Percentiles rank a stretch among this genome's conserved stretches.
Evolutionary conservation across 139 green algal species (phyloP).

Genomic region (Micractinium sp.): DNA sequence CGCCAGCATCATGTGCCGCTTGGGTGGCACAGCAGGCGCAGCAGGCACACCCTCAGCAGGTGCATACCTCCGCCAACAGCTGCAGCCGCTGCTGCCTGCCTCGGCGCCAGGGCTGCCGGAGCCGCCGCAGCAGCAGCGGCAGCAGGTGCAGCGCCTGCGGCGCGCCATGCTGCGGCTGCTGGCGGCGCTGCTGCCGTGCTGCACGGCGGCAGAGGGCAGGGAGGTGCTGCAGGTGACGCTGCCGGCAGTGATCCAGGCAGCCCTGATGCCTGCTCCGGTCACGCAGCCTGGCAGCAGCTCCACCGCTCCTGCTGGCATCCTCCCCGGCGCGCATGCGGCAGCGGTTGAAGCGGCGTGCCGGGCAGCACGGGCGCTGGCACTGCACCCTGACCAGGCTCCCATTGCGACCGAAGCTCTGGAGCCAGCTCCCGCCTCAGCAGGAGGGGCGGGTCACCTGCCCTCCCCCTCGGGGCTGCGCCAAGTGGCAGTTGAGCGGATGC

Average conservation of each 20-base stretch:
- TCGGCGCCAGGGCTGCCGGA: neutral
- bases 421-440: neutral
- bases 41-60: neutral
- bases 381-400: neutral
- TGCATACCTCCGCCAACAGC: conserved; percentile 2
- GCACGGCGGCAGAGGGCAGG: neutral
- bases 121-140: neutral
- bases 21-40: neutral
- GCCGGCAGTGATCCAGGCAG: neutral
- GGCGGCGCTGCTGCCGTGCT: conserved; percentile 11
- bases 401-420: neutral
- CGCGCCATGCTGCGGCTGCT: conserved; percentile 12
- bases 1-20: neutral
- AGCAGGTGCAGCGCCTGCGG: neutral
- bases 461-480: neutral
- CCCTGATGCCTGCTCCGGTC: neutral
- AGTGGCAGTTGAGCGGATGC: neutral
- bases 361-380: conserved; percentile 1
- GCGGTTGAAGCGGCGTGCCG: conserved; percentile 23
- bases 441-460: neutral
- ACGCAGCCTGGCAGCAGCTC: neutral
- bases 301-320: neutral
- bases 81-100: neutral
- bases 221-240: conserved; percentile 5
- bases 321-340: conserved; percentile 10